Evolutionary conservation across 345 rosid genomes (phyloP).

Genomic region (Salix exigua): DNA sequence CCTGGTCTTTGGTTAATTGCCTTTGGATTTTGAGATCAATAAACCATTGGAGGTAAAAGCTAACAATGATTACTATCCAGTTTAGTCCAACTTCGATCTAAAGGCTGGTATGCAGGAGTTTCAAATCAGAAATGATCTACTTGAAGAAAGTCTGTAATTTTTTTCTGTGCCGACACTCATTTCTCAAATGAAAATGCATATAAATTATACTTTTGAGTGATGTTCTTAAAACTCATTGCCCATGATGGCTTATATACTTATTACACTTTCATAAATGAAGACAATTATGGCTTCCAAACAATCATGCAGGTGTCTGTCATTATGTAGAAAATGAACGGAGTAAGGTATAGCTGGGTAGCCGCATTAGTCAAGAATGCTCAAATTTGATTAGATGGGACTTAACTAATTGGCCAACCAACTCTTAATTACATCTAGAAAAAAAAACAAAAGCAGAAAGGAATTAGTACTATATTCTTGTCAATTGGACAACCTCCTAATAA

Average conservation of each 20-base stretch:
- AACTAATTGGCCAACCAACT: background rate
- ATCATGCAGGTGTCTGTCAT: background rate
- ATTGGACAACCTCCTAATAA: background rate
- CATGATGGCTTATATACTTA: background rate
- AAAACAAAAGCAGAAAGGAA: background rate
- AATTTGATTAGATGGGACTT: background rate
- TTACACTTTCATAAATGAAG: background rate
- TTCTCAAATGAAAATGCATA: background rate
- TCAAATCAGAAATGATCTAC: background rate
- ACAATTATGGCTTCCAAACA: background rate
- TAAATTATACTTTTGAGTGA: background rate
- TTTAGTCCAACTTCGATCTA: background rate
- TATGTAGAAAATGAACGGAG: background rate
- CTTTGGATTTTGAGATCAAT: background rate
- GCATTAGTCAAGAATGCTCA: background rate
- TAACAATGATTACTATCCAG: background rate
- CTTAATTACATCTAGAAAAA: background rate
- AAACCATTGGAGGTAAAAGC: background rate
- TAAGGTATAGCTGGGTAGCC: background rate
- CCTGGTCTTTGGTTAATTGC: constrained; percentile 2
- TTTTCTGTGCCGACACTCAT: background rate
- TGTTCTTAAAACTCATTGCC: background rate
- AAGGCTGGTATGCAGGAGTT: background rate
- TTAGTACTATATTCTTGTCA: background rate
- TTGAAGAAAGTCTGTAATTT: background rate